Base-by-base conservation (phyloP, 441 rosid genomes). In the Pelargonium cotyledonis region DNA sequence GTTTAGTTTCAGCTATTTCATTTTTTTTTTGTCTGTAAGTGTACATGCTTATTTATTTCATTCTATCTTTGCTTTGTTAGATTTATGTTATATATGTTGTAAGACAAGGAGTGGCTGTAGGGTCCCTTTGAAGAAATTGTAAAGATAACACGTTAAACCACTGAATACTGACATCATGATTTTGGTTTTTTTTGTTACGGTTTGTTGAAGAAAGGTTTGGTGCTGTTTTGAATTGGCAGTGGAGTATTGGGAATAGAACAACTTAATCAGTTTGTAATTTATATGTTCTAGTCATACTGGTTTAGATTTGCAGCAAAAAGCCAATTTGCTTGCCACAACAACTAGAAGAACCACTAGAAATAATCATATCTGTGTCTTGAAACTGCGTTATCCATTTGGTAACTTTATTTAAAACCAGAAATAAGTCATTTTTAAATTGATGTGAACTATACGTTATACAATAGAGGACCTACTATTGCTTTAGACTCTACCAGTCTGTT, bases 251-350 rank as follows among this genome's bases (percentile, higher is more conserved):
- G 65, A 61, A 61, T 23, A 26, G 65, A 61, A 11, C 40, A 23
- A 26, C 41, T 29, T n/a, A 31, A 14, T 12, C 41, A 29, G n/a
- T 62, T 31, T 6, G 14, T 29, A 62, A 31, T 14, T 12, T 14
- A 62, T 29, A n/a, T 14, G 7, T 40, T 31, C 18, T 62, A 26
- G n/a, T 62, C 15, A 5, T 26, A 62, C 18, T 5, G 43, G 65
- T 62, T 62, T 31, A 15, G 16, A 26, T 29, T 62, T 26, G 65
- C 65, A 11, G 8, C 41, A 62, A 14, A 29, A 29, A 23, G 29
- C 29, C 41, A 62, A 4, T 31, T 62, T 62, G 41, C 31, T 60
- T 29, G 41, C 43, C 29, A 62, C 65, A 62, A 62, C 65, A 62
- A 4, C 26, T 10, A 7, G 65, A 62, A 29, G 19, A 21, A 0